Percentiles rank a stretch among this genome's conserved stretches.
Conservation (phyloP, 257 asterid species). For the Euphrasia confusa region DNA sequence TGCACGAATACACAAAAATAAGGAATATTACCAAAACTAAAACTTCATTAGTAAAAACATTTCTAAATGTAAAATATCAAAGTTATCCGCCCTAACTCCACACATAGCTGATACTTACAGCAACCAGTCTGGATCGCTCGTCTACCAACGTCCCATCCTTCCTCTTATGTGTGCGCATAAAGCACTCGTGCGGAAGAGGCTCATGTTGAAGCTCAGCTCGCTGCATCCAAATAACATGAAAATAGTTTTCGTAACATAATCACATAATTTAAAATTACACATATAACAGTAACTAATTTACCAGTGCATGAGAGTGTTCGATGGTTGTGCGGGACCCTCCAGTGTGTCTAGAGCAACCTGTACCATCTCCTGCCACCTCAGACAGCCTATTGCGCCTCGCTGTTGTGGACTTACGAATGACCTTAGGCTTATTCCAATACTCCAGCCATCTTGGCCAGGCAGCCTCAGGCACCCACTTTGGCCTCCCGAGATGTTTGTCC, state of each 20-base stretch:
- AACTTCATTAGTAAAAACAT: too few species aligned
- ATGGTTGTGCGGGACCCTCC: conserved; percentile 7
- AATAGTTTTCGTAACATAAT: background rate
- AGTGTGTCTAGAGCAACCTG: background rate
- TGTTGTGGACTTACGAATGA: background rate
- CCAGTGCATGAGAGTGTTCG: background rate
- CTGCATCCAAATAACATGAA: background rate
- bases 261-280: too few species aligned
- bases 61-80: too few species aligned
- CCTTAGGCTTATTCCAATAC: background rate
- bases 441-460: background rate
- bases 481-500: background rate
- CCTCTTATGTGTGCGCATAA: background rate
- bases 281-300: background rate
- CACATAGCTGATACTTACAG: background rate
- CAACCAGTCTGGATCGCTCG: background rate
- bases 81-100: too few species aligned
- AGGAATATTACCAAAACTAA: too few species aligned
- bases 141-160: background rate
- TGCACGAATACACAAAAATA: background rate
- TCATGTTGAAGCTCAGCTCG: background rate
- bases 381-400: background rate
- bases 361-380: background rate
- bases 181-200: background rate
- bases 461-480: background rate